These are phyloP conservation scores for Xerocomellus intermedius DNA, from an alignment of 768 basidiomycete genomes.

Conservation along the genomic window DNA sequence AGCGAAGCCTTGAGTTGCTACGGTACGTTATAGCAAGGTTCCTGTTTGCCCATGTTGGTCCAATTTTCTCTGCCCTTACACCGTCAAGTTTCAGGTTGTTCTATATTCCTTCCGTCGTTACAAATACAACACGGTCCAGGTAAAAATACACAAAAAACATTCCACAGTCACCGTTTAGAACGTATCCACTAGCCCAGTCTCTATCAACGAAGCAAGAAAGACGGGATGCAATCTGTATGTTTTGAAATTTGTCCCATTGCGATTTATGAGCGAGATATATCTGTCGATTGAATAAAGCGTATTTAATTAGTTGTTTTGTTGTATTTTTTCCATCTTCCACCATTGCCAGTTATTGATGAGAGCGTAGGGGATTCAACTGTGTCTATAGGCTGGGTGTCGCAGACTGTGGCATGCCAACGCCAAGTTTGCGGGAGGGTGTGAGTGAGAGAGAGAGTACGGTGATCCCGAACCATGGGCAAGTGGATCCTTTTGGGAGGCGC, in stretches of 20 bases:
- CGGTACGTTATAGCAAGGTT: background rate
- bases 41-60: constrained; percentile 27
- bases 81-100: background rate
- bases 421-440: constrained; percentile 11
- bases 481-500: constrained; percentile 11
- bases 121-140: constrained; percentile 21
- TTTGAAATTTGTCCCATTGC: constrained; percentile 12
- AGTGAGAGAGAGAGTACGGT: constrained; percentile 1
- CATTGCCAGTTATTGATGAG: background rate
- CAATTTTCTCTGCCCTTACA: background rate
- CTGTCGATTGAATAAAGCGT: constrained; percentile 15
- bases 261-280: constrained; percentile 16
- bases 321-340: constrained; percentile 1
- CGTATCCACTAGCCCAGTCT: constrained; percentile 3
- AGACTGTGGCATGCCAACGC: constrained; percentile 12
- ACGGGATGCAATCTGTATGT: constrained; percentile 5
- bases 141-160: constrained; percentile 22
- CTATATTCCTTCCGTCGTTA: constrained; percentile 9
- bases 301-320: constrained; percentile 13
- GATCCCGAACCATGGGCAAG: constrained; percentile 2
- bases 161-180: constrained; percentile 2
- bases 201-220: constrained; percentile 13
- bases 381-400: constrained; percentile 11
- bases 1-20: background rate
- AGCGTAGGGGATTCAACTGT: background rate